A percentile compares a stretch with the other conserved stretches of the same genome.
Conservation (phyloP, 257 asterid species). For the Knoxia roxburghii region DNA sequence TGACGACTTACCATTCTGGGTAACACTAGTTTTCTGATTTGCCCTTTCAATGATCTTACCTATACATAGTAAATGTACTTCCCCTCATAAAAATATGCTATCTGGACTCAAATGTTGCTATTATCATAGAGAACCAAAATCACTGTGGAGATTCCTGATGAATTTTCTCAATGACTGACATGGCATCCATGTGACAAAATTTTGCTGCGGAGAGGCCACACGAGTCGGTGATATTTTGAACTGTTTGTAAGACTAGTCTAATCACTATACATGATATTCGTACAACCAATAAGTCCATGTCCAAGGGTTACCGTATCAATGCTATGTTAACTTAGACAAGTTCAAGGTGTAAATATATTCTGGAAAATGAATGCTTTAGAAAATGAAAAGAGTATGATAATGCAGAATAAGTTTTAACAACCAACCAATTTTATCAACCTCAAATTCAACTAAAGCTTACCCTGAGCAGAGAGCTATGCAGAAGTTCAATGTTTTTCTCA, state of each 20-base stretch:
- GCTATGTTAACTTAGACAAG: background rate
- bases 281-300: background rate
- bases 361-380: background rate
- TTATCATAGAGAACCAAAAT: no score
- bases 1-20: background rate
- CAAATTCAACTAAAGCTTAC: conserved; percentile 36
- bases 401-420: background rate
- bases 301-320: background rate
- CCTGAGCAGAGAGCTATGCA: conserved; percentile 95
- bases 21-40: background rate
- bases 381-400: background rate
- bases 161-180: no score
- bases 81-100: background rate
- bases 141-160: no score
- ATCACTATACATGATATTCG: no score
- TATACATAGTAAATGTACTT: background rate
- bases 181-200: no score
- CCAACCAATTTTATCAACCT: background rate
- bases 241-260: no score
- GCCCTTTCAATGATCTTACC: background rate
- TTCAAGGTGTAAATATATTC: background rate
- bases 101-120: background rate
- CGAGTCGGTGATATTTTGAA: no score
- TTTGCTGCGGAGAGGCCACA: no score
- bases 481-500: conserved; percentile 70